These are phyloP conservation scores for Colletotrichum kahawae DNA, from an alignment of 2,329 filamentous ascomycete species.

Conservation along the genomic window DNA sequence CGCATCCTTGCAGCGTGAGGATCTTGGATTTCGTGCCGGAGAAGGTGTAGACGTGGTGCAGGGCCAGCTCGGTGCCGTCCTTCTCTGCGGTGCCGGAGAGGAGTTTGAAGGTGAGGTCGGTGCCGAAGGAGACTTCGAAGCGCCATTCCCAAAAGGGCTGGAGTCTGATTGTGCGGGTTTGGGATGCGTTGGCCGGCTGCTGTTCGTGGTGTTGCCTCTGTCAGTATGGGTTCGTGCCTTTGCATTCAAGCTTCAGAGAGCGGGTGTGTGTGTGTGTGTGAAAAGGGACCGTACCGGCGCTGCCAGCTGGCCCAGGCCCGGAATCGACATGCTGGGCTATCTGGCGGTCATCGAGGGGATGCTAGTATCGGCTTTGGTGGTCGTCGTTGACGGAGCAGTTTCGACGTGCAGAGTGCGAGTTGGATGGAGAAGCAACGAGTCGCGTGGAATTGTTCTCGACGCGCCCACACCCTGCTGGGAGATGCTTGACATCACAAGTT, in stretches of 20 bases:
- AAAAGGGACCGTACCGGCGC: constrained; percentile 52
- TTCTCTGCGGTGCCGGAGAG: constrained; percentile 86
- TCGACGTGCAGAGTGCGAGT: neutral
- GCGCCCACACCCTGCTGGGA: neutral
- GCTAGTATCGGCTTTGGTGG: neutral
- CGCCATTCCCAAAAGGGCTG: constrained; percentile 76
- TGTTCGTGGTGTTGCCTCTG: neutral
- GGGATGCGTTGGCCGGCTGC: constrained; percentile 39
- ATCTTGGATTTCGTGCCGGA: constrained; percentile 84
- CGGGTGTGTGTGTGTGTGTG: neutral
- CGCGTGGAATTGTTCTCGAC: constrained; percentile 1
- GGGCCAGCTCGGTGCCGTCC: constrained; percentile 92
- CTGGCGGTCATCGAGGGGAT: neutral
- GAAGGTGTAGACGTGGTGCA: constrained; percentile 81
- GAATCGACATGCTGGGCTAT: constrained; percentile 67
- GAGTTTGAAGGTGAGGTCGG: constrained; percentile 61
- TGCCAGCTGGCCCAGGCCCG: constrained; percentile 73
- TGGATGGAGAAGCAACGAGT: neutral
- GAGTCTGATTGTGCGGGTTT: constrained; percentile 56
- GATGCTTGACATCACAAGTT: constrained; percentile 13
- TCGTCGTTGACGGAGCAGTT: neutral
- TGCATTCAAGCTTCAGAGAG: neutral
- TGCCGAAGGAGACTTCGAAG: constrained; percentile 69
- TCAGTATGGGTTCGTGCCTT: neutral
- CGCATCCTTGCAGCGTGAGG: constrained; percentile 90